phyloP scores from a whole-genome alignment of 2,329 filamentous ascomycete genomes.

The Thielaviopsis ethacetica region DNA sequence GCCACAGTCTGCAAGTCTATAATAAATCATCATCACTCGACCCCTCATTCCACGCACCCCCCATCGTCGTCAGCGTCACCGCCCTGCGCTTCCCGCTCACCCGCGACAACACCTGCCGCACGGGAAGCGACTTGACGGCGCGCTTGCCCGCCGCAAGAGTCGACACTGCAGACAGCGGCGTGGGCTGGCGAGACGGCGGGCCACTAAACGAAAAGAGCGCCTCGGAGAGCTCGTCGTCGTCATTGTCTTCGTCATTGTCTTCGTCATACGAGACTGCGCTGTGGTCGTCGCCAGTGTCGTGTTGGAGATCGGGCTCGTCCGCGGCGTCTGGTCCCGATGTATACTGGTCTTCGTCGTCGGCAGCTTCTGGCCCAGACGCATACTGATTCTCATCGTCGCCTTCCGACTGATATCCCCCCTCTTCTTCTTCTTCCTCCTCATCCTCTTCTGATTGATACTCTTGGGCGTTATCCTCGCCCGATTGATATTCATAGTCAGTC shows the following conservation, averaged over 20 bases:
- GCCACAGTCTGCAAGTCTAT: too few species aligned
- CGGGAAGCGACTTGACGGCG: background rate
- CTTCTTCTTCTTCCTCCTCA: too few species aligned
- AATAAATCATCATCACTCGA: conserved; percentile 9
- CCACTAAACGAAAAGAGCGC: background rate
- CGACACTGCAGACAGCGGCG: too few species aligned
- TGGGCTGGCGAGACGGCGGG: background rate
- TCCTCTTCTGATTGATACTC: too few species aligned
- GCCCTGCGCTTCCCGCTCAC: background rate
- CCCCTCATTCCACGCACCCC: conserved; percentile 2
- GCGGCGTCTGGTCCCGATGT: too few species aligned
- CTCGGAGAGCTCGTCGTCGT: conserved; percentile 1
- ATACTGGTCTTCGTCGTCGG: background rate
- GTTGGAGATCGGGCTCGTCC: background rate
- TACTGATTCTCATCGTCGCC: too few species aligned
- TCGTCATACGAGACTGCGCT: background rate
- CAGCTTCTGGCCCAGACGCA: too few species aligned
- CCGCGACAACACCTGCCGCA: background rate
- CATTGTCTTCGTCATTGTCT: background rate
- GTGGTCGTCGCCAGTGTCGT: background rate
- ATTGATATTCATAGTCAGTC: too few species aligned
- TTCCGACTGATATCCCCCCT: too few species aligned
- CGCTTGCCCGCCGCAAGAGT: too few species aligned
- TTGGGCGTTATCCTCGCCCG: too few species aligned
- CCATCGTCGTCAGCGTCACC: conserved; percentile 1